Conservation (phyloP, 2,329 filamentous ascomycete species). For the Cadophora gregata region DNA sequence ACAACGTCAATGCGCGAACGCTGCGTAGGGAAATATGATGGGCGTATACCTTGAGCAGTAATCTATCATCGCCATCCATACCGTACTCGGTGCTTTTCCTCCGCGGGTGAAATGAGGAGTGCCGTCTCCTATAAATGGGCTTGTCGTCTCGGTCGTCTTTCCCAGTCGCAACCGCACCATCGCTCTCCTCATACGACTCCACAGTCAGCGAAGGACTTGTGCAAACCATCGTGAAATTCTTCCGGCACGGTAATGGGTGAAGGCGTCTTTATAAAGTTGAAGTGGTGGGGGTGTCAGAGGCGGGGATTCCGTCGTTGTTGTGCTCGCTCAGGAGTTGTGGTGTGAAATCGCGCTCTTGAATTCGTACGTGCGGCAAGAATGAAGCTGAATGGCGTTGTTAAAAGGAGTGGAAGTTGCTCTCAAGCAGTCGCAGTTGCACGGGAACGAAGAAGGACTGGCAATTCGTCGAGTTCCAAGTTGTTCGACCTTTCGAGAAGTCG, state of each 20-base stretch:
- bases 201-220: constrained; percentile 43
- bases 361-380: constrained; percentile 9
- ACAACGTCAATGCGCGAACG: constrained; percentile 9
- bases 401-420: constrained; percentile 28
- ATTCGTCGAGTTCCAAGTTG: constrained; percentile 30
- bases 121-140: constrained; percentile 49
- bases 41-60: constrained; percentile 59
- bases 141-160: constrained; percentile 32
- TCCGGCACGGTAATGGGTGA: constrained; percentile 1
- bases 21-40: constrained; percentile 13
- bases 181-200: constrained; percentile 40
- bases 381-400: constrained; percentile 13
- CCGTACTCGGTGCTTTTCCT: constrained; percentile 63
- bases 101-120: constrained; percentile 61
- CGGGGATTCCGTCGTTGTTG: background rate
- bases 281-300: constrained; percentile 11
- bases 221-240: constrained; percentile 41
- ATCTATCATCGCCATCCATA: constrained; percentile 66
- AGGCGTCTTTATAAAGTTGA: background rate
- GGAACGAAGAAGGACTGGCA: constrained; percentile 27
- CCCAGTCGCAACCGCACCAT: constrained; percentile 33
- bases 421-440: constrained; percentile 28
- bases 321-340: background rate
- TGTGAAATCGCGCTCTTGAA: background rate
- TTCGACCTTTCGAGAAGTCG: constrained; percentile 19